Conservation (phyloP, 2,329 filamentous ascomycete species). For the Cordyceps farinosa region DNA sequence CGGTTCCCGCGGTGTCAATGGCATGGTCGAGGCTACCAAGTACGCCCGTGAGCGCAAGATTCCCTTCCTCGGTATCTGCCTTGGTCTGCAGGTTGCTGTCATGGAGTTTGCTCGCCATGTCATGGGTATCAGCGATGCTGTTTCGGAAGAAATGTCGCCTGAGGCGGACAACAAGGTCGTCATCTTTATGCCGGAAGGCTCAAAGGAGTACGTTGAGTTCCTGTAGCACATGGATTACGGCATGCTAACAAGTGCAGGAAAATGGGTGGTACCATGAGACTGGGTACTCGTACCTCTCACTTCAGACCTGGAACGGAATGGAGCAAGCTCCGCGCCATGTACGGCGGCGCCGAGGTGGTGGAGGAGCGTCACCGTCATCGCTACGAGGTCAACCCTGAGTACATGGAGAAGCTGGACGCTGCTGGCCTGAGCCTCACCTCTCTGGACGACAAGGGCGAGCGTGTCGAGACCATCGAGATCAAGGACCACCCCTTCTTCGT, state of each 20-base stretch:
- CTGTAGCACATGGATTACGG: not conserved
- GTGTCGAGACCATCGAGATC: slow-evolving; percentile 81
- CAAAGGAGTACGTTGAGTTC: slow-evolving; percentile 36
- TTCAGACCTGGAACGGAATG: slow-evolving; percentile 76
- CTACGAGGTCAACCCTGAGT: slow-evolving; percentile 84
- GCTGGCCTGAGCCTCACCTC: slow-evolving; percentile 73
- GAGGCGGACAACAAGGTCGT: slow-evolving; percentile 66
- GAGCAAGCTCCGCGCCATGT: slow-evolving; percentile 73
- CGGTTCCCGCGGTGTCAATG: slow-evolving; percentile 75
- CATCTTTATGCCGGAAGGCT: slow-evolving; percentile 83
- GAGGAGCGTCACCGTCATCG: slow-evolving; percentile 81
- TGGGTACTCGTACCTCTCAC: slow-evolving; percentile 68
- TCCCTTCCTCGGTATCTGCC: slow-evolving; percentile 84
- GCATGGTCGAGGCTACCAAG: slow-evolving; percentile 83
- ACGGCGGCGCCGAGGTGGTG: slow-evolving; percentile 55
- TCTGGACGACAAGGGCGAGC: slow-evolving; percentile 72
- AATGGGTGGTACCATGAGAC: slow-evolving; percentile 82
- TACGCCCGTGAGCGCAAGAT: slow-evolving; percentile 80
- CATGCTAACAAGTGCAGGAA: slow-evolving; percentile 28
- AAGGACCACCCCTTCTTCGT: slow-evolving; percentile 83
- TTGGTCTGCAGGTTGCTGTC: slow-evolving; percentile 90
- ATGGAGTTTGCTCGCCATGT: slow-evolving; percentile 82
- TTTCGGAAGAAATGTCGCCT: slow-evolving; percentile 53
- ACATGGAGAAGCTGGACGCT: slow-evolving; percentile 64
- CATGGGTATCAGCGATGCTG: slow-evolving; percentile 57